Percentiles rank a stretch among this genome's conserved stretches.
Conservation (phyloP, 805 yeast species). For the Kodamaea fukazawae region DNA sequence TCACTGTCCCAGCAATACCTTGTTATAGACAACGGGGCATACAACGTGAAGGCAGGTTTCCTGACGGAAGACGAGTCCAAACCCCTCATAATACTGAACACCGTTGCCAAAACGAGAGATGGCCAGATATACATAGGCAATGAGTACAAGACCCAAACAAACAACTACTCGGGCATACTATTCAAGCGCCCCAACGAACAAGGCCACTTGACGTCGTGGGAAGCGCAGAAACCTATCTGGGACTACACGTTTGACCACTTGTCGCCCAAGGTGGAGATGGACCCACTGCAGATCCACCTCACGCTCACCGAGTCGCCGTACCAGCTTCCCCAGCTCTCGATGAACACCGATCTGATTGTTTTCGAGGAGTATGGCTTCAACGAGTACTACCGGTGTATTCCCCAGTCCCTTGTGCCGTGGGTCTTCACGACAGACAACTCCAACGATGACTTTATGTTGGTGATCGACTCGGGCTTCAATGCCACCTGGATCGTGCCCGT, state of each 20-base stretch:
- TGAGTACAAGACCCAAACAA: slow-evolving; percentile 59
- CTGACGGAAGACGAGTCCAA: slow-evolving; percentile 16
- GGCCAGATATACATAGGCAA: slow-evolving; percentile 67
- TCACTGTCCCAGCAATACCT: slow-evolving; percentile 26
- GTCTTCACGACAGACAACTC: slow-evolving; percentile 14
- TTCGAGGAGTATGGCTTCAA: slow-evolving; percentile 91
- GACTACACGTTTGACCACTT: slow-evolving; percentile 58
- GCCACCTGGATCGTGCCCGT: slow-evolving; percentile 87
- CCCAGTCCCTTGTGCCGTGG: slow-evolving; percentile 66
- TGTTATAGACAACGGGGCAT: slow-evolving; percentile 88
- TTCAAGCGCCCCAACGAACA: slow-evolving; percentile 82
- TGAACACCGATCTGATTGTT: slow-evolving; percentile 83
- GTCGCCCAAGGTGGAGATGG: slow-evolving; percentile 40
- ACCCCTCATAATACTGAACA: slow-evolving; percentile 61
- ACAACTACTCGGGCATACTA: slow-evolving; percentile 70
- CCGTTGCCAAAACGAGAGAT: slow-evolving; percentile 72
- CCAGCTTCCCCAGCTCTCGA: slow-evolving; percentile 76
- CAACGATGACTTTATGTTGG: slow-evolving; percentile 62
- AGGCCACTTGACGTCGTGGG: slow-evolving; percentile 92
- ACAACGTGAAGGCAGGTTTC: slow-evolving; percentile 59
- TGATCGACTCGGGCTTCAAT: slow-evolving; percentile 85
- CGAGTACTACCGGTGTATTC: slow-evolving; percentile 63
- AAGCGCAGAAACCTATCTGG: slow-evolving; percentile 84
- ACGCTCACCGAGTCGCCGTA: slow-evolving; percentile 79
- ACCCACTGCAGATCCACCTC: slow-evolving; percentile 53